A percentile compares a stretch with the other conserved stretches of the same genome.
Evolutionary conservation across 345 rosid genomes (phyloP).

Genomic region (Aegle marmelos): DNA sequence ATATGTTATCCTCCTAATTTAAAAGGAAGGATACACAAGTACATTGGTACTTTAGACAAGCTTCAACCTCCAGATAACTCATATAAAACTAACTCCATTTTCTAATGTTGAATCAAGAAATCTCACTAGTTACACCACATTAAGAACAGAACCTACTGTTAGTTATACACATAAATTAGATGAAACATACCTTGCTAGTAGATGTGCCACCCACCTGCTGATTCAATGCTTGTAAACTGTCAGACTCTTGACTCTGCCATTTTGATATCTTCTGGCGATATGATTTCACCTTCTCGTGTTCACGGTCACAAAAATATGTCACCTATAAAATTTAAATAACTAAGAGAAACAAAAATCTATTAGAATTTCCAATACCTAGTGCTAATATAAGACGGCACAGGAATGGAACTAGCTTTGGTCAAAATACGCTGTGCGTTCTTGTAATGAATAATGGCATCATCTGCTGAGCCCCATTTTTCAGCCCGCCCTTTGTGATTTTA

Average conservation of each 20-base stretch:
- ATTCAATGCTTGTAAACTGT: conserved; percentile 65
- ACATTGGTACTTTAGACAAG: neutral
- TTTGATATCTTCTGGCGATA: conserved; percentile 82
- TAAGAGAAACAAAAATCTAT: neutral
- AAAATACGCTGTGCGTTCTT: conserved; percentile 73
- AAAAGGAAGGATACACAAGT: neutral
- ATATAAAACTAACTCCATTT: neutral
- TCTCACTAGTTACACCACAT: neutral
- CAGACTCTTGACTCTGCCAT: conserved; percentile 88
- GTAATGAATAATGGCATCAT: conserved; percentile 76
- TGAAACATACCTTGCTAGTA: conserved; percentile 54
- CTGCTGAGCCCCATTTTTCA: conserved; percentile 89
- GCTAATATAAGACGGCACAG: conserved; percentile 72
- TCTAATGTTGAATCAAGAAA: neutral
- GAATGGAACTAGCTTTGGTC: conserved; percentile 60
- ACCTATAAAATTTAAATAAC: neutral
- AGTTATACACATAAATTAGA: neutral
- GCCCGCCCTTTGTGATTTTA: too few relatives aligned
- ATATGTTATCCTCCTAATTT: neutral
- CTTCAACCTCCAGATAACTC: neutral
- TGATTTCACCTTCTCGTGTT: conserved; percentile 74
- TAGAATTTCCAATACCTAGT: conserved; percentile 35
- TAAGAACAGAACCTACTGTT: neutral
- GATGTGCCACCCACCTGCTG: conserved; percentile 62
- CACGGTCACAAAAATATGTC: conserved; percentile 38